Base-by-base conservation (phyloP, 2,329 filamentous ascomycete genomes). In the Amesomyces nigricolor region DNA sequence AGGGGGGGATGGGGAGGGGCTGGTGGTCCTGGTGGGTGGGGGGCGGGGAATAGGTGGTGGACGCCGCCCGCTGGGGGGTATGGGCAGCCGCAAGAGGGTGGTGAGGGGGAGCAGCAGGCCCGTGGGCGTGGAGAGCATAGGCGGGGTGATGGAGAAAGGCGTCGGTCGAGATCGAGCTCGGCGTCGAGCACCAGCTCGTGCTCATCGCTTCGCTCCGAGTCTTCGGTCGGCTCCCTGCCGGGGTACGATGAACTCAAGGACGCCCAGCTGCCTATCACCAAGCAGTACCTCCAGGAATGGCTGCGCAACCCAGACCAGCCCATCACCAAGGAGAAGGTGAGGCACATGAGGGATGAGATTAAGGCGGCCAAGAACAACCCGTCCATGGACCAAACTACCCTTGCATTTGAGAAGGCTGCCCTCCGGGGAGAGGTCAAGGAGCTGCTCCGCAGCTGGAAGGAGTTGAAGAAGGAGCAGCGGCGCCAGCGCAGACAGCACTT, bases 171-270 rank as follows among this genome's bases (percentile, higher is more conserved):
- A 7, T 68, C 67, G 2, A 61, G 57, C 56, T 69, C 67, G n/a
- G 73, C 71, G 0, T 71, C 67, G 0, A 72, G 69, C 0, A 61
- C 62, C 0, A 72, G 71, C 0, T 73, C 70, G 0, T 60, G 58
- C 0, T 70, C 69, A 0, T 71, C 70, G 0, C 67, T 26, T 22
- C 67, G 65, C 17, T 73, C 70, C 1, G 67, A 61, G 3, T 73
- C 68, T 0, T 78, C 76, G 2, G 67, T 82, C 52, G 79, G 75
- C 37, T 81, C 78, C 2, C 75, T 84, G 1, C 78, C 79, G 0
- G 73, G 78, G 51, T 77, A 77, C 62, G 76, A 81, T 54, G 73
- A 78, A 42, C 69, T 83, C 2, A 66, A 65, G 11, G 74, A 76
- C 51, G 63, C 69, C 16, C 79, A 82, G 64, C 69, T 83, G 1